These are phyloP conservation scores for Yarrowia sp. DNA, from an alignment of 805 yeast genomes.

Conservation along the genomic window DNA sequence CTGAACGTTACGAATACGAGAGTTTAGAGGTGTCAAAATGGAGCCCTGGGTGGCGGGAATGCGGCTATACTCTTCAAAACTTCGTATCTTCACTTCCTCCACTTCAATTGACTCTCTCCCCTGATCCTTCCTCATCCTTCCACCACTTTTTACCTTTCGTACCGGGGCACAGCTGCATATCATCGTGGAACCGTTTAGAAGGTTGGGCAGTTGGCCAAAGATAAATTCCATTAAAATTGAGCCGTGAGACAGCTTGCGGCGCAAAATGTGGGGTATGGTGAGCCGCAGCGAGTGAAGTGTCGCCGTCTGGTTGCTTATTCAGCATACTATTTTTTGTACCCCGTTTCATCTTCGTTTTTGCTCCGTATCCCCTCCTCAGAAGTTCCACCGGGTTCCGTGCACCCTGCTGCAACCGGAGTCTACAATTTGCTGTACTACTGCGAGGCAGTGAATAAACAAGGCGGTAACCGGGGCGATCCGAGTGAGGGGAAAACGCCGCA, in stretches of 20 bases:
- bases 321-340: no score
- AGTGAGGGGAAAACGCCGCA: no score
- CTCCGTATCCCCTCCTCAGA: not conserved
- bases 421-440: conserved; percentile 28
- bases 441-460: not conserved
- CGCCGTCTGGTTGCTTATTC: no score
- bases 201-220: conserved; percentile 13
- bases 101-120: not conserved
- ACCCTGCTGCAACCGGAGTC: conserved; percentile 7
- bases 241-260: conserved; percentile 6
- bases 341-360: not conserved
- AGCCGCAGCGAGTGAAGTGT: no score
- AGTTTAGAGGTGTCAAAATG: not conserved
- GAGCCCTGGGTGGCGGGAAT: not conserved
- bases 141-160: conserved; percentile 19
- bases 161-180: conserved; percentile 24
- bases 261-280: not conserved
- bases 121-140: conserved; percentile 22
- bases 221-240: conserved; percentile 22
- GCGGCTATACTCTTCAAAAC: no score
- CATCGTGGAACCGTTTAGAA: conserved; percentile 37
- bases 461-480: conserved; percentile 5
- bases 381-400: conserved; percentile 32
- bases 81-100: not conserved
- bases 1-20: not conserved